Evolutionary conservation across 192 early-diverging fungal species (phyloP), one percentile per base, ranked within the genome.

Genomic region (Entomortierella lignicola): DNA sequence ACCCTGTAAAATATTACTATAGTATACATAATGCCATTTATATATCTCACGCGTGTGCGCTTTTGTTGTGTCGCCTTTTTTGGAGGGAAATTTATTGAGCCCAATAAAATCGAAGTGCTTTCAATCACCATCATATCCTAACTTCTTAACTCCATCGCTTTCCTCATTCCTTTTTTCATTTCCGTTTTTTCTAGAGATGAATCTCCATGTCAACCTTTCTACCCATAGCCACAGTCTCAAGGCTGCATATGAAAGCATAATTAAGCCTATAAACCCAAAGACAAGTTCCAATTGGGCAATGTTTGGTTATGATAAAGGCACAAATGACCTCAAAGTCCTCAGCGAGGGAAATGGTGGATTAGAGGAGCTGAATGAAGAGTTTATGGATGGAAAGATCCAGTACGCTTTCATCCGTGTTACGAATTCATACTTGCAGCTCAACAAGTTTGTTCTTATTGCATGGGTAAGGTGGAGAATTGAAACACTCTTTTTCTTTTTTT

Each of bases 351-450:
- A 85, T 69, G 94, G 86, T 42, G 93, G 90, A 1, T 86, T 97
- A 8, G 95, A 96, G 30, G 93, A 96, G 65, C 88, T 98, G 17
- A 75, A 82, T n/a, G 97, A 98, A 2, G 96, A 97, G 79, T 97
- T 96, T 84, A 85, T 89, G 55, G 95, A 95, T 66, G 89, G 91
- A 43, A 95, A 95, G 74, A 92, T 96, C 50, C 94, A 94, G 77
- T 97, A 92, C 82, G 96, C 94, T 13, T 96, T 94, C 86, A 89
- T 81, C 4, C 84, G 90, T 17, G 91, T 96, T 21, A 77, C 82
- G 37, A 96, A 98, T 79, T 94, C 93, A 17, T 92, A 96, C 62
- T 93, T 94, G 2, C 84, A 87, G 43, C 85, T 98, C 25, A 86
- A 91, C 57, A 98, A 98, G 83, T 92, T 93, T 82, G 94, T 96